phyloP scores from a whole-genome alignment of 257 asterid species.

The Prunella vulgaris region DNA sequence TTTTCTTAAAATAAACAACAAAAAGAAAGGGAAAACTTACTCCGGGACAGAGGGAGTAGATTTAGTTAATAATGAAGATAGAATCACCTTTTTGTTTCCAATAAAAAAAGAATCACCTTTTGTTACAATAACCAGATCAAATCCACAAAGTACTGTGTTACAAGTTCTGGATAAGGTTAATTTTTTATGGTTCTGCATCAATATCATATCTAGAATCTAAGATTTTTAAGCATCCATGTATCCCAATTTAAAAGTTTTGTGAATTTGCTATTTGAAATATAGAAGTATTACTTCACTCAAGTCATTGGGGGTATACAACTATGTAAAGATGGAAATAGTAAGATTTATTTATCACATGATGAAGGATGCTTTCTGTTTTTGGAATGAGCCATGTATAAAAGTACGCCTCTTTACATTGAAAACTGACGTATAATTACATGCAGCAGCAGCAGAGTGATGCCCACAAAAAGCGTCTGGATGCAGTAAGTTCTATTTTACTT shows the following conservation, averaged over 20 bases:
- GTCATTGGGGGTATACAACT: neutral
- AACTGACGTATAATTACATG: slow-evolving; percentile 33
- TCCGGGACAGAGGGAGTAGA: too few species aligned
- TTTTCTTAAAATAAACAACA: too few species aligned
- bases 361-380: neutral
- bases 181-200: neutral
- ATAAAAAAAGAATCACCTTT: neutral
- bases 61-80: neutral
- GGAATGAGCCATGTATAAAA: neutral
- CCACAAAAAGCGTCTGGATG: slow-evolving; percentile 63
- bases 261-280: neutral
- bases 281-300: neutral
- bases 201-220: neutral
- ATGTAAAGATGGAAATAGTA: neutral
- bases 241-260: neutral
- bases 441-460: slow-evolving; percentile 69
- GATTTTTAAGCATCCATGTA: neutral
- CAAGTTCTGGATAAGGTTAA: slow-evolving; percentile 11
- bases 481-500: slow-evolving; percentile 40
- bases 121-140: neutral
- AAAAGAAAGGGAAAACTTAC: too few species aligned
- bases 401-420: neutral
- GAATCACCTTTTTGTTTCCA: too few species aligned
- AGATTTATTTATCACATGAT: neutral
- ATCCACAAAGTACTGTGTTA: slow-evolving; percentile 6